Evolutionary conservation across 1,284 basidiomycete genomes (phyloP), one percentile per base, ranked within the genome.

Genomic region (Apiotrichum akiyoshidainum): DNA sequence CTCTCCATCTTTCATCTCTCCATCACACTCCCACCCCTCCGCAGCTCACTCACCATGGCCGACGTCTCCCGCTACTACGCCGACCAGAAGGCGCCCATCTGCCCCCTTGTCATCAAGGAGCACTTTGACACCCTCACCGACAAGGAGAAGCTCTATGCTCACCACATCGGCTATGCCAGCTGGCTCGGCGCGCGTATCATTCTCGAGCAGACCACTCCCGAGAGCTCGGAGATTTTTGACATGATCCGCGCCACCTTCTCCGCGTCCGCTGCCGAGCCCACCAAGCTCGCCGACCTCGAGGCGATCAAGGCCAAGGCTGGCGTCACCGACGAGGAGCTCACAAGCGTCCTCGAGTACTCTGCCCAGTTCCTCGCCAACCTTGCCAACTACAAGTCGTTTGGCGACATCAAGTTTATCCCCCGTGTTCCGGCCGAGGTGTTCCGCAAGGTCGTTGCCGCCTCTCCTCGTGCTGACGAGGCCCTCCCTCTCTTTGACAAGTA

Each of bases 321-420:
- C 8, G 46, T 63, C 12, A n/a, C 31, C 22, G 58, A 55, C 22
- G 53, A 58, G 21, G 61, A 52, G 8, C 55, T 57, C 17, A 58
- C 55, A 9, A 16, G 26, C 22, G 47, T 58, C 5, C 55, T 57
- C 39, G 61, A 63, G 58, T 63, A 63, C 54, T 19, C 53, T 7
- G 58, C 46, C 4, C 61, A 63, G 51, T 54, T 60, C 41, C 54
- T 63, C 22, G 46, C 50, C 55, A 63, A 63, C 56, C 58, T 63
- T 7, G 61, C 58, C 41, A 61, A 64, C 63, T 63, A 39, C 58
- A 59, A 59, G 55, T 55, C 55, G 41, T 63, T 63, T 45, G 61
- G 61, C 34, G 61, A 63, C 53, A 50, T 52, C 50, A 63, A 60
- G 58, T 60, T 63, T 39, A 58, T 63, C 40, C 61, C 61, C 5